Evolutionary conservation across 148 eudicot species (phyloP).

Genomic region (Rheum nobile): DNA sequence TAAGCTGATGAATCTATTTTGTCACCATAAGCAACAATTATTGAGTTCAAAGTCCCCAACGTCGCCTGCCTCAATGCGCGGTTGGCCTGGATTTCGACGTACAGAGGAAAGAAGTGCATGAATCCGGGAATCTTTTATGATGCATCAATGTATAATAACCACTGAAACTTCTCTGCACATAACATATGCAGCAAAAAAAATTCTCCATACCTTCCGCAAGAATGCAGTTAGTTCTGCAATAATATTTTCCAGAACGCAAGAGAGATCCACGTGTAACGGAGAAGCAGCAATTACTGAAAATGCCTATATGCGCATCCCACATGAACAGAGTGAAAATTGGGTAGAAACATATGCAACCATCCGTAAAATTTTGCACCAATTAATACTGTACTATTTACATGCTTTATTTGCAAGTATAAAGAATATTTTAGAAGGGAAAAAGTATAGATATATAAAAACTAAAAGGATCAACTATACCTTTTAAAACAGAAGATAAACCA

Average conservation of each 20-base stretch:
- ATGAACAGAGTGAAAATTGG: not conserved
- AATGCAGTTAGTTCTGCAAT: slow-evolving; percentile 85
- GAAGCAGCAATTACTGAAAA: slow-evolving; percentile 92
- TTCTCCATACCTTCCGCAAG: slow-evolving; percentile 60
- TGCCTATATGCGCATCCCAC: slow-evolving; percentile 41
- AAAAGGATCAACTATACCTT: too few relatives aligned
- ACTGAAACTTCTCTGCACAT: not conserved
- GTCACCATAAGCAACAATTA: slow-evolving; percentile 89
- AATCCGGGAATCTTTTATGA: not conserved
- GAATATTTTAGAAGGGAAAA: not conserved
- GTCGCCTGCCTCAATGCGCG: slow-evolving; percentile 94
- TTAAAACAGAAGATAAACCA: too few relatives aligned
- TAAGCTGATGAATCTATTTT: slow-evolving; percentile 83
- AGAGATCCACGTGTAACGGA: slow-evolving; percentile 65
- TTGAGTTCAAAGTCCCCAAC: slow-evolving; percentile 77
- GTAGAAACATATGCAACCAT: not conserved
- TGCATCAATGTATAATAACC: too few relatives aligned
- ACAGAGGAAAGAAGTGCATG: slow-evolving; percentile 6
- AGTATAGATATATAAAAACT: not conserved
- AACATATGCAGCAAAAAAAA: not conserved
- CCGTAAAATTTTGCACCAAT: not conserved
- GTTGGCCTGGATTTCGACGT: slow-evolving; percentile 52
- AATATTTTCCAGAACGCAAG: slow-evolving; percentile 82
- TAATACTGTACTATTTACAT: not conserved
- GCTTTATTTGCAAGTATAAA: not conserved